Percentiles rank a stretch among this genome's conserved stretches.
Evolutionary conservation across 805 yeast genomes (phyloP).

Genomic region (Pichia pseudocactophila): DNA sequence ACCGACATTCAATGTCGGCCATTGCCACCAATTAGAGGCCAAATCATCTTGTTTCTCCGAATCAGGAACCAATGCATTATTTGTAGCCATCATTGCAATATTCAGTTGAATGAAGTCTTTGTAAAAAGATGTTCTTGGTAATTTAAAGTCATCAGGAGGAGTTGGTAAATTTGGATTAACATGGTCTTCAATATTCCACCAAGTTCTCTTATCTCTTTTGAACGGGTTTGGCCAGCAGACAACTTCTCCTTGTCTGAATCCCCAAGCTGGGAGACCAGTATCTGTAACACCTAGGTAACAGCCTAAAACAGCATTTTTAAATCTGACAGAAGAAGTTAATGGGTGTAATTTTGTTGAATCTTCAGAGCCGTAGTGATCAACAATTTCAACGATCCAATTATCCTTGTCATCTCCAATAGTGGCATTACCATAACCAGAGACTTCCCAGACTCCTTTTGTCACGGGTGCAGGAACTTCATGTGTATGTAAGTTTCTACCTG

Average conservation of each 20-base stretch:
- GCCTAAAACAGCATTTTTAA: constrained; percentile 52
- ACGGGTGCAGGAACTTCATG: constrained; percentile 75
- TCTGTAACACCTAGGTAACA: constrained; percentile 78
- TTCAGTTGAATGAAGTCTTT: constrained; percentile 69
- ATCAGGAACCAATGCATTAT: constrained; percentile 75
- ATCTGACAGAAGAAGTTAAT: constrained; percentile 64
- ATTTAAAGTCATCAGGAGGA: constrained; percentile 50
- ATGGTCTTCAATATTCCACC: constrained; percentile 83
- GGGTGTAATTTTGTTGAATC: constrained; percentile 52
- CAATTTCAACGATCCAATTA: constrained; percentile 85
- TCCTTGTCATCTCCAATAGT: constrained; percentile 71
- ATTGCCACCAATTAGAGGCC: constrained; percentile 75
- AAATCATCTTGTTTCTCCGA: constrained; percentile 62
- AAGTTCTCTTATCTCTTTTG: constrained; percentile 69
- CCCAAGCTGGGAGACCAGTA: constrained; percentile 67
- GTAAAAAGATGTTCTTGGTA: constrained; percentile 70
- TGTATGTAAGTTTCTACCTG: constrained; percentile 74
- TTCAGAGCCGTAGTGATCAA: constrained; percentile 50
- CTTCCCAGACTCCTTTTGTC: constrained; percentile 62
- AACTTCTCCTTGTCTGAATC: constrained; percentile 82
- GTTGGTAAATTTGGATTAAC: constrained; percentile 48
- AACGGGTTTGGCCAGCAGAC: constrained; percentile 65
- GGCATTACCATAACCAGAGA: constrained; percentile 75
- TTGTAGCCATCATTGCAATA: constrained; percentile 83
- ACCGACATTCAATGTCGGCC: constrained; percentile 77